phyloP scores from a whole-genome alignment of 306 rosid genomes.

The Pachyrhizus erosus region DNA sequence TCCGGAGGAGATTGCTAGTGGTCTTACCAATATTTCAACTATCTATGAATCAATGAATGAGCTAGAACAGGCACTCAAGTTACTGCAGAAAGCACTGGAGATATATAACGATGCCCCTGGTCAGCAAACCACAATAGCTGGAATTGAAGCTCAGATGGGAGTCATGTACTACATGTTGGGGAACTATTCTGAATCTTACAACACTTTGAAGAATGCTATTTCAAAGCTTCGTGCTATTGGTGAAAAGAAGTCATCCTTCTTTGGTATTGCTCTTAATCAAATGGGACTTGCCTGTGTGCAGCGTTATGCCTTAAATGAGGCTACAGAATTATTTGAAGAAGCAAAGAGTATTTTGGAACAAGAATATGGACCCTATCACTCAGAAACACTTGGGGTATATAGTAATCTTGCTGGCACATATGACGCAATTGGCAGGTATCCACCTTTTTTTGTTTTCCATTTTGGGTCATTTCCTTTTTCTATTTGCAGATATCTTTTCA shows the following conservation, averaged over 20 bases:
- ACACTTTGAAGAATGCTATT: slow-evolving; percentile 69
- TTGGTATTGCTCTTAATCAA: slow-evolving; percentile 94
- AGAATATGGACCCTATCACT: slow-evolving; percentile 92
- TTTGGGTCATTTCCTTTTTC: not conserved
- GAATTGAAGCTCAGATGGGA: slow-evolving; percentile 99
- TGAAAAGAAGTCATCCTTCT: slow-evolving; percentile 90
- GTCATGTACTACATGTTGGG: slow-evolving; percentile 86
- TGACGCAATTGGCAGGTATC: slow-evolving; percentile 94
- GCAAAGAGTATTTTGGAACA: slow-evolving; percentile 79
- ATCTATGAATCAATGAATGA: slow-evolving; percentile 91
- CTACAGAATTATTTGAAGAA: slow-evolving; percentile 83
- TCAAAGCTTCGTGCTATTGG: slow-evolving; percentile 84
- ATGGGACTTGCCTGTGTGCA: slow-evolving; percentile 97
- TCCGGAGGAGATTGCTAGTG: slow-evolving; percentile 92
- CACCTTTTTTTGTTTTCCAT: not conserved
- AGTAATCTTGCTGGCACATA: slow-evolving; percentile 97
- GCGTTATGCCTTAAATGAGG: slow-evolving; percentile 71
- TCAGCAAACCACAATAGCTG: slow-evolving; percentile 85
- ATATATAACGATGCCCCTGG: slow-evolving; percentile 85
- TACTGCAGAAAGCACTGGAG: slow-evolving; percentile 73
- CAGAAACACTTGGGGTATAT: slow-evolving; percentile 90
- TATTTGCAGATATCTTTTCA: slow-evolving; percentile 12
- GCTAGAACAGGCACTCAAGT: slow-evolving; percentile 78
- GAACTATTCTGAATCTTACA: slow-evolving; percentile 79
- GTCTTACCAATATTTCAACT: slow-evolving; percentile 78